Evolutionary conservation across 2,329 filamentous ascomycete genomes (phyloP).

Genomic region (Phialophora expanda): DNA sequence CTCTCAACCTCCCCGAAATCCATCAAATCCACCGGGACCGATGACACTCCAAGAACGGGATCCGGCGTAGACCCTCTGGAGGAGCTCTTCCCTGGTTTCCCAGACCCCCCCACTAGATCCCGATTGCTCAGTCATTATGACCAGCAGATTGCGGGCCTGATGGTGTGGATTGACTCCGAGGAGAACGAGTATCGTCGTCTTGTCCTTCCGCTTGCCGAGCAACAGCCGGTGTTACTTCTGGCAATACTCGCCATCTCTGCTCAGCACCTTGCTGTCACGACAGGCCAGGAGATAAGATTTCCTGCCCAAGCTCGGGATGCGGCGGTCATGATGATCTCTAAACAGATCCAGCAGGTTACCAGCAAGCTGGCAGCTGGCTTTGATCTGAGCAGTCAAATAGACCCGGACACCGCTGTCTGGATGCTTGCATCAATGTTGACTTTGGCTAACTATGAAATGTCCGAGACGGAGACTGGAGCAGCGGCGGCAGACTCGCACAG

Average conservation of each 20-base stretch:
- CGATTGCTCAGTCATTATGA: constrained; percentile 66
- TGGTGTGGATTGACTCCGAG: constrained; percentile 36
- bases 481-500: constrained; percentile 32
- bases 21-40: constrained; percentile 17
- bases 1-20: constrained; percentile 22
- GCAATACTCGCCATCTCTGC: constrained; percentile 35
- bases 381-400: constrained; percentile 31
- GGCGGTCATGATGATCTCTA: constrained; percentile 32
- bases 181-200: constrained; percentile 33
- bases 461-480: constrained; percentile 29
- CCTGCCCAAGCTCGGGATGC: constrained; percentile 32
- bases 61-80: constrained; percentile 25
- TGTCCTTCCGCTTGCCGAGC: constrained; percentile 30
- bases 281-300: constrained; percentile 27
- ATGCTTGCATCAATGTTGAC: constrained; percentile 37
- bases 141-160: constrained; percentile 33
- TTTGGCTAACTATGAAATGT: constrained; percentile 34
- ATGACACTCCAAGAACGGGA: constrained; percentile 5
- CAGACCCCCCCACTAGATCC: constrained; percentile 76
- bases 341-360: constrained; percentile 31
- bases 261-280: constrained; percentile 34
- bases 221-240: constrained; percentile 29
- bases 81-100: constrained; percentile 56
- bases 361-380: constrained; percentile 27
- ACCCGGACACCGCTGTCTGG: constrained; percentile 34